Evolutionary conservation across 495 filamentous ascomycete species (phyloP).

Genomic region (Parachaetomium inaequale): DNA sequence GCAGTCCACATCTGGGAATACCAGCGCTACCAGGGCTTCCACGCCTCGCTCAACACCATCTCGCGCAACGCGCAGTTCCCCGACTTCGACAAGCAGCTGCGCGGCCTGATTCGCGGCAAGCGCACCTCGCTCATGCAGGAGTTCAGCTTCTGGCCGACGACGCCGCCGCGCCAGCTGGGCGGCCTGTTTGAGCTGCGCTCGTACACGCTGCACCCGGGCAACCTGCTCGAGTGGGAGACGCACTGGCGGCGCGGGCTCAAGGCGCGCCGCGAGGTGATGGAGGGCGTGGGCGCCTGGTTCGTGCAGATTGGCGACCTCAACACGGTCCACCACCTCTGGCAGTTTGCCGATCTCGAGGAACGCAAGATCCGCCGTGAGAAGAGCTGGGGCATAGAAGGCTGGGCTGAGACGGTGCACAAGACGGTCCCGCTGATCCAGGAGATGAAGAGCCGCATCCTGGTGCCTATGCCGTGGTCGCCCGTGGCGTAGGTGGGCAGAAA

Average conservation of each 20-base stretch:
- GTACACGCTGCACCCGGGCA: slow-evolving; percentile 93
- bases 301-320: slow-evolving; percentile 97
- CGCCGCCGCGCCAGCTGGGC: slow-evolving; percentile 80
- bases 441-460: slow-evolving; percentile 91
- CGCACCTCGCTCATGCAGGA: slow-evolving; percentile 95
- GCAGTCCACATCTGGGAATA: slow-evolving; percentile 99
- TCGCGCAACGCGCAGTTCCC: slow-evolving; percentile 73
- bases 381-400: slow-evolving; percentile 93
- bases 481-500: slow-evolving; percentile 57
- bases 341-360: slow-evolving; percentile 95
- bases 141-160: slow-evolving; percentile 99
- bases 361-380: slow-evolving; percentile 85
- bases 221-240: slow-evolving; percentile 95
- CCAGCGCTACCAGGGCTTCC: slow-evolving; percentile 93
- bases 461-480: slow-evolving; percentile 94
- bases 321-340: slow-evolving; percentile 97
- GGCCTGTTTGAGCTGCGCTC: slow-evolving; percentile 95
- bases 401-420: slow-evolving; percentile 98
- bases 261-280: slow-evolving; percentile 92
- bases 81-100: slow-evolving; percentile 77
- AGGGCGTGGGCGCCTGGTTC: slow-evolving; percentile 98
- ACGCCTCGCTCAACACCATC: slow-evolving; percentile 83
- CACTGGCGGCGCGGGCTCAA: slow-evolving; percentile 94
- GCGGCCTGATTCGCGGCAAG: slow-evolving; percentile 74
- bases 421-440: slow-evolving; percentile 94